These are phyloP conservation scores for Funneliformis caledonium DNA, from an alignment of 371 early-diverging fungal genomes.

Conservation along the genomic window DNA sequence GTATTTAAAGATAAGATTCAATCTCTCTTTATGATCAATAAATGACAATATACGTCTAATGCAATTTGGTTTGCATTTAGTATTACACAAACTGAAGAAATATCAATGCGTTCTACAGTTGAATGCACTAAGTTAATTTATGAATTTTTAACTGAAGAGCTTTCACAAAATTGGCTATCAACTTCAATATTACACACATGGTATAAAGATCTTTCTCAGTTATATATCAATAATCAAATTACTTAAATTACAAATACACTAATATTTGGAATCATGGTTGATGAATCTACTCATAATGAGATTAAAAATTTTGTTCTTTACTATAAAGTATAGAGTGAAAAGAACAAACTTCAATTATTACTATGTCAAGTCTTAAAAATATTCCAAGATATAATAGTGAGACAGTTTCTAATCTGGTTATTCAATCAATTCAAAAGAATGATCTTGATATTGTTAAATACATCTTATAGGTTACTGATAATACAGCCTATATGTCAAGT, in stretches of 20 bases:
- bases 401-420: too few relatives aligned
- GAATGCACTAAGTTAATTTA: conserved; percentile 12
- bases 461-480: too few relatives aligned
- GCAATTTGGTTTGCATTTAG: background rate
- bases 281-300: background rate
- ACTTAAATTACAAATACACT: background rate
- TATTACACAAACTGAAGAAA: background rate
- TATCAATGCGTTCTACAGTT: background rate
- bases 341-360: too few relatives aligned
- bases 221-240: background rate
- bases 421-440: too few relatives aligned
- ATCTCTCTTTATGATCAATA: conserved; percentile 6
- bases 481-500: too few relatives aligned
- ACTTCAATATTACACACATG: background rate
- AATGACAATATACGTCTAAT: background rate
- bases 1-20: background rate
- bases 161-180: background rate
- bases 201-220: background rate
- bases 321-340: too few relatives aligned
- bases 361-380: too few relatives aligned
- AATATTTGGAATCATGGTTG: background rate
- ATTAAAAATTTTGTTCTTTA: too few relatives aligned
- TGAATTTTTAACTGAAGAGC: conserved; percentile 19
- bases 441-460: too few relatives aligned
- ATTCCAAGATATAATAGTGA: too few relatives aligned